Conservation (phyloP, 345 rosid genomes). For the Populus euphratica region DNA sequence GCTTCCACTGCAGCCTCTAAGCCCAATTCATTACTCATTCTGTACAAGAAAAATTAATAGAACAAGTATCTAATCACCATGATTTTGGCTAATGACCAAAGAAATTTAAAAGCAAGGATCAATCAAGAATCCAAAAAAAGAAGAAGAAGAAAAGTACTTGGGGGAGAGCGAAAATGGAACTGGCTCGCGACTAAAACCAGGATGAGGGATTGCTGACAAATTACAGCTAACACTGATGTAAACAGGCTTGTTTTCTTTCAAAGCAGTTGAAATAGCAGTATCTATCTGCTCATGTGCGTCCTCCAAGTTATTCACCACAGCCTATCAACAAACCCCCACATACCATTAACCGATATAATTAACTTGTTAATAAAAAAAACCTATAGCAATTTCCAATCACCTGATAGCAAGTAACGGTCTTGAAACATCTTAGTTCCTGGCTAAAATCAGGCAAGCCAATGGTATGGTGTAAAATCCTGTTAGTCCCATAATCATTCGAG, state of each 20-base stretch:
- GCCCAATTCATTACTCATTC: slow-evolving; percentile 58
- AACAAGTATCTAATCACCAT: not conserved
- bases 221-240: slow-evolving; percentile 73
- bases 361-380: not conserved
- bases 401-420: slow-evolving; percentile 71
- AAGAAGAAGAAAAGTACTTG: slow-evolving; percentile 26
- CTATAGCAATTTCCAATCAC: slow-evolving; percentile 22
- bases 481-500: slow-evolving; percentile 81
- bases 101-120: not conserved
- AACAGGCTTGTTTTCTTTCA: slow-evolving; percentile 84
- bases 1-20: slow-evolving; percentile 73
- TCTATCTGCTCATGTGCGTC: slow-evolving; percentile 75
- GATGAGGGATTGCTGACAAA: slow-evolving; percentile 64
- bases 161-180: slow-evolving; percentile 64
- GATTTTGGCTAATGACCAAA: not conserved
- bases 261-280: slow-evolving; percentile 66
- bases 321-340: slow-evolving; percentile 30
- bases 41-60: slow-evolving; percentile 8
- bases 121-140: not conserved
- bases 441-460: slow-evolving; percentile 72
- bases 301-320: slow-evolving; percentile 72
- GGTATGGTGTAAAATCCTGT: slow-evolving; percentile 73
- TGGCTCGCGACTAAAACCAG: slow-evolving; percentile 61
- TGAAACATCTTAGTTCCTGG: slow-evolving; percentile 70
- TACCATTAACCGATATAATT: not conserved